Evolutionary conservation across 441 rosid genomes (phyloP), one percentile per base, ranked within the genome.

Genomic region (Croton laevigatus): DNA sequence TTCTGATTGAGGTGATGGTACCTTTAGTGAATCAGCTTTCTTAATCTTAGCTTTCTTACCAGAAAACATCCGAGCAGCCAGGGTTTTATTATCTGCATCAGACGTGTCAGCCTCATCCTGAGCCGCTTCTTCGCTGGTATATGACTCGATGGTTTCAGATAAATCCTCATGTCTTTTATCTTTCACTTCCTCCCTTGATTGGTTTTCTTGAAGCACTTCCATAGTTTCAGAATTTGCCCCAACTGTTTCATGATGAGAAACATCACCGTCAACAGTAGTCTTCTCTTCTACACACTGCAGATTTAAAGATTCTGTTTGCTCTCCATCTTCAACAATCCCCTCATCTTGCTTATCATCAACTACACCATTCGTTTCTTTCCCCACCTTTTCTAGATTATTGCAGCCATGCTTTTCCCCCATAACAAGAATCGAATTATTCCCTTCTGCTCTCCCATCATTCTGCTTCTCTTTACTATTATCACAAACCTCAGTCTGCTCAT

Each of bases 51-150:
- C 44, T 42, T 27, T 36, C 71, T 40, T 55, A 9, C 4, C 49
- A 13, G 16, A 12, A 27, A 5, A 32, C 44, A 1, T 6, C 19
- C n/a, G 59, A 32, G 2, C 46, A 17, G 23, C 46, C 10, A 48
- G 8, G 52, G 44, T 66, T 46, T 66, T 60, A 53, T 17, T 13
- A 19, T 66, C 70, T 20, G 51, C 37, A 66, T 53, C 49, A 37
- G 12, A 13, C 13, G 38, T 23, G n/a, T 53, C 49, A 20, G 49
- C 46, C 16, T 9, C 69, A 66, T 36, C 40, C 34, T n/a, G 34
- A 9, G 46, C 46, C 4, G 11, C 34, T 32, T 66, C 32, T 36
- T 22, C 59, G 36, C 59, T 27, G 38, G 45, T 22, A 55, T 10
- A 23, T 4, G 60, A 16, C 44, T 27, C 57, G 17, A 48, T 65